Conservation (phyloP, 805 yeast genomes). For the Myxozyma monticola region DNA sequence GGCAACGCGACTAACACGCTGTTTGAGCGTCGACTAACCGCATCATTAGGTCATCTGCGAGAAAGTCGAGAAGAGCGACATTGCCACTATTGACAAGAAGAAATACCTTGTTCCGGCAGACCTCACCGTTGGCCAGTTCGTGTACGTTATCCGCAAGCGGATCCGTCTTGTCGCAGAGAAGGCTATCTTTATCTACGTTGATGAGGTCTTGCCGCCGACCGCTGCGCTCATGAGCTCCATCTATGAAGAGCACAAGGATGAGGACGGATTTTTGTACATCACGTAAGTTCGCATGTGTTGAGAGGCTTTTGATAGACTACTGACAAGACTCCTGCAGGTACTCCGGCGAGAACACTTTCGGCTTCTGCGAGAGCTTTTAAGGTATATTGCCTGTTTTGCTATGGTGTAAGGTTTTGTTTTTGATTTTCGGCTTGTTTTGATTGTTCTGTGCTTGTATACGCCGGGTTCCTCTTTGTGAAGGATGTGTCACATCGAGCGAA, state of each 20-base stretch:
- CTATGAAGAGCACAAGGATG: slow-evolving; percentile 95
- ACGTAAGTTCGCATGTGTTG: slow-evolving; percentile 50
- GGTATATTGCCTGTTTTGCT: slow-evolving; percentile 2
- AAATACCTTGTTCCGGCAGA: slow-evolving; percentile 96
- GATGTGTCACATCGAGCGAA: background rate
- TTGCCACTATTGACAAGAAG: slow-evolving; percentile 94
- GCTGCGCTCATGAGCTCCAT: slow-evolving; percentile 95
- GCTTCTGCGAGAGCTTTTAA: slow-evolving; percentile 40
- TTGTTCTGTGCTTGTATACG: background rate
- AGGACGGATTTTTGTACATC: slow-evolving; percentile 95
- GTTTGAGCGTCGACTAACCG: too few species aligned
- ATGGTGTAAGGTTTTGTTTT: background rate
- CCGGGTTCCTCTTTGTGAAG: background rate
- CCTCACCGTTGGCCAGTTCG: slow-evolving; percentile 96
- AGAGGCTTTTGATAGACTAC: background rate
- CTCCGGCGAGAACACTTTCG: slow-evolving; percentile 97
- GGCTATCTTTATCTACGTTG: slow-evolving; percentile 96
- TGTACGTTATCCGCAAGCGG: slow-evolving; percentile 94
- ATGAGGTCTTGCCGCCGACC: slow-evolving; percentile 96
- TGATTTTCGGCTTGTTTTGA: background rate
- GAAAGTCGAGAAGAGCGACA: slow-evolving; percentile 93
- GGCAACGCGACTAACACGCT: background rate
- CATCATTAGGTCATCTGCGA: slow-evolving; percentile 68
- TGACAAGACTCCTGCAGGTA: slow-evolving; percentile 9
- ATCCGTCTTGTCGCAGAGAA: slow-evolving; percentile 94